phyloP scores from a whole-genome alignment of 2,329 filamentous ascomycete genomes.

The Aspergillus sp. region DNA sequence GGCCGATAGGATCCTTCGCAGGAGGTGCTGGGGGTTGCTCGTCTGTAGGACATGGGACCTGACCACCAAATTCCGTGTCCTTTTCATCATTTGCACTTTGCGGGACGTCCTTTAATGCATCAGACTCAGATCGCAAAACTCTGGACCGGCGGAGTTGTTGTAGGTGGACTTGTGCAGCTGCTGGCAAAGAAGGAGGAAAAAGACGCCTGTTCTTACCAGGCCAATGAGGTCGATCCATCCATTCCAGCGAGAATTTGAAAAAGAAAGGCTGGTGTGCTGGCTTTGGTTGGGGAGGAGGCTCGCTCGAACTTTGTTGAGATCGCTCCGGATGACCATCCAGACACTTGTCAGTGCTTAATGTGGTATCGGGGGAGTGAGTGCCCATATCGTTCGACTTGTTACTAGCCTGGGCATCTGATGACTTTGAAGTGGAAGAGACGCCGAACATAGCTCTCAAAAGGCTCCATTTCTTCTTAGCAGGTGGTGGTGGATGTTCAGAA shows the following conservation, averaged over 20 bases:
- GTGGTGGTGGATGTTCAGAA: slow-evolving; percentile 16
- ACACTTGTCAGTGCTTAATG: slow-evolving; percentile 17
- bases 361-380: slow-evolving; percentile 19
- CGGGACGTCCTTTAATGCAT: neutral
- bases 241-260: slow-evolving; percentile 65
- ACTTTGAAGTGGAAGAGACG: slow-evolving; percentile 37
- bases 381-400: slow-evolving; percentile 34
- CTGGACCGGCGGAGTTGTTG: slow-evolving; percentile 29
- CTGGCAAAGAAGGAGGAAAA: slow-evolving; percentile 50
- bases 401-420: slow-evolving; percentile 36
- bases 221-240: slow-evolving; percentile 49
- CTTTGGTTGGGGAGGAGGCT: slow-evolving; percentile 24
- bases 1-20: neutral
- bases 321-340: slow-evolving; percentile 21
- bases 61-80: slow-evolving; percentile 7
- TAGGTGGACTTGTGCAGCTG: slow-evolving; percentile 49
- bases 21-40: neutral
- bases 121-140: slow-evolving; percentile 14
- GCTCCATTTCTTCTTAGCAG: slow-evolving; percentile 43
- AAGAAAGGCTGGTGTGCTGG: slow-evolving; percentile 50
- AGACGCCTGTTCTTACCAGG: slow-evolving; percentile 48
- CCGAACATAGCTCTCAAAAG: slow-evolving; percentile 47
- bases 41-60: slow-evolving; percentile 5
- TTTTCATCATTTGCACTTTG: neutral
- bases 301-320: slow-evolving; percentile 13